Conservation (phyloP, 257 asterid genomes). For the Nemophila menziesii region DNA sequence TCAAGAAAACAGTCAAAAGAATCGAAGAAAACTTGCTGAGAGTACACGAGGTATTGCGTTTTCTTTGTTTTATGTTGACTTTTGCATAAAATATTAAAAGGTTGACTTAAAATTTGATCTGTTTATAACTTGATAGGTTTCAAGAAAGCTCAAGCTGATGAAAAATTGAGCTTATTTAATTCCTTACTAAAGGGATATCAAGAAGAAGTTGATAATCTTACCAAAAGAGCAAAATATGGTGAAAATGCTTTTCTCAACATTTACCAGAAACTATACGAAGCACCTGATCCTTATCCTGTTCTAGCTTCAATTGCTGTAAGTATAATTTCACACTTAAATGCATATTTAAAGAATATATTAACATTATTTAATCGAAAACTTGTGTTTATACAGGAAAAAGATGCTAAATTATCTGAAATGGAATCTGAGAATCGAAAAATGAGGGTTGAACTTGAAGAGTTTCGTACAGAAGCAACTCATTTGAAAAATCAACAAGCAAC, state of each 20-base stretch:
- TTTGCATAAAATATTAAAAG: neutral
- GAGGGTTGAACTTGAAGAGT: slow-evolving; percentile 98
- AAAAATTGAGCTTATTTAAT: slow-evolving; percentile 65
- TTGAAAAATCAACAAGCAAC: slow-evolving; percentile 97
- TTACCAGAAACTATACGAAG: slow-evolving; percentile 94
- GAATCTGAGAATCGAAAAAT: slow-evolving; percentile 95
- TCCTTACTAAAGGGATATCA: slow-evolving; percentile 92
- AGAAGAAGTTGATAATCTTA: slow-evolving; percentile 98
- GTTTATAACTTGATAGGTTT: slow-evolving; percentile 38
- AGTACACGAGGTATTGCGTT: slow-evolving; percentile 76
- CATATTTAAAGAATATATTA: slow-evolving; percentile 1
- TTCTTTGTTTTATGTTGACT: neutral
- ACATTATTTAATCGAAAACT: slow-evolving; percentile 7
- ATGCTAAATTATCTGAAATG: slow-evolving; percentile 67
- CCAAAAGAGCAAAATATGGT: slow-evolving; percentile 92
- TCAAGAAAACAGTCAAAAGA: slow-evolving; percentile 97
- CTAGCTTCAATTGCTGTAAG: slow-evolving; percentile 83
- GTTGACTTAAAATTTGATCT: neutral
- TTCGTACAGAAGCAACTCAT: slow-evolving; percentile 89
- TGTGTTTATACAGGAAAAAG: slow-evolving; percentile 61
- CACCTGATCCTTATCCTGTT: slow-evolving; percentile 90
- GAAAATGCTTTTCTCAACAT: slow-evolving; percentile 96
- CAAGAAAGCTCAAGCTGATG: slow-evolving; percentile 90
- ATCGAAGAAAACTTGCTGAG: slow-evolving; percentile 97
- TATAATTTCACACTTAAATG: slow-evolving; percentile 4